These are phyloP conservation scores for Aspergillus asperescens DNA, from an alignment of 495 filamentous ascomycete genomes.

Conservation along the genomic window DNA sequence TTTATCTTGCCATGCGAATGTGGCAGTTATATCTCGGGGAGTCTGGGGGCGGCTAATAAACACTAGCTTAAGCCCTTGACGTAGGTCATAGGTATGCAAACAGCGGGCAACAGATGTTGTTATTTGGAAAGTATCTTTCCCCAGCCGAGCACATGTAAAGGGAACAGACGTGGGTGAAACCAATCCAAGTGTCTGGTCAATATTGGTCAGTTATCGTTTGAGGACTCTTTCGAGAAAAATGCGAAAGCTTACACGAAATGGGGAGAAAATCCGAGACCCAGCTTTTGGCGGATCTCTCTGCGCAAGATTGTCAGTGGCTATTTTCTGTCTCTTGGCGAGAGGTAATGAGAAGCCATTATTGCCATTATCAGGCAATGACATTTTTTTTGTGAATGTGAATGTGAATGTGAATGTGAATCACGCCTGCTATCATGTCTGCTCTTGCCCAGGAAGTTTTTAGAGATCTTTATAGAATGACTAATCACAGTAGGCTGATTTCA, in stretches of 20 bases:
- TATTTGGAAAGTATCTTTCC: slow-evolving; percentile 93
- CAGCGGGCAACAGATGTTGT: slow-evolving; percentile 87
- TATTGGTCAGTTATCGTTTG: not conserved
- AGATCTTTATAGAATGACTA: no score
- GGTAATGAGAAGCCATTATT: not conserved
- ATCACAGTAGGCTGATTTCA: no score
- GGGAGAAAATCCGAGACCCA: slow-evolving; percentile 2
- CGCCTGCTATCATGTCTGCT: no score
- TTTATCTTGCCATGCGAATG: slow-evolving; percentile 79
- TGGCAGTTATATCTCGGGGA: slow-evolving; percentile 77
- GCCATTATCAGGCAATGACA: not conserved
- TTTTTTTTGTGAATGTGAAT: no score
- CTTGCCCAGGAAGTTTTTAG: no score
- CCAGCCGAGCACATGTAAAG: slow-evolving; percentile 80
- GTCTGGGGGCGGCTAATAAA: slow-evolving; percentile 90
- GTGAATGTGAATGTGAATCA: no score
- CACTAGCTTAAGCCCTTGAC: slow-evolving; percentile 78
- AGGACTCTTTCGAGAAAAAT: not conserved
- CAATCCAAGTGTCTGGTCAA: slow-evolving; percentile 72
- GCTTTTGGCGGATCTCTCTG: not conserved
- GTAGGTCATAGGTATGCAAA: slow-evolving; percentile 92
- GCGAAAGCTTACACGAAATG: not conserved
- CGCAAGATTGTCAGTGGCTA: not conserved
- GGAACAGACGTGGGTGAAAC: slow-evolving; percentile 86
- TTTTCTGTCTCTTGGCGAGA: not conserved